Evolutionary conservation across 306 rosid genomes (phyloP).

Genomic region (Spatholobus suberectus): DNA sequence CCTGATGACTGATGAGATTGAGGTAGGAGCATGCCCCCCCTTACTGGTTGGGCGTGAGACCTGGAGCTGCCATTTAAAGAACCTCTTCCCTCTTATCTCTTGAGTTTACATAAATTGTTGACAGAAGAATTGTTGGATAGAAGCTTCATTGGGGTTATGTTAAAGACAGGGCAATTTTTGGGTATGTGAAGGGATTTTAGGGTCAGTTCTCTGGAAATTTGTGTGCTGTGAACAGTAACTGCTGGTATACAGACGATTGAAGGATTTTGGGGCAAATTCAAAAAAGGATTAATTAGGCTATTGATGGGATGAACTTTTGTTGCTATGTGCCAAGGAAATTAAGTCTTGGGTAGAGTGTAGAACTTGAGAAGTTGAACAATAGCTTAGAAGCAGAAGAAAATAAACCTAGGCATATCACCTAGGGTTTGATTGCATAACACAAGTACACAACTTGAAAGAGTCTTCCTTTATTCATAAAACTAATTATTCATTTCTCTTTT

Average conservation of each 20-base stretch:
- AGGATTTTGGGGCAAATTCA: constrained; percentile 11
- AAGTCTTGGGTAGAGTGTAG: neutral
- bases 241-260: neutral
- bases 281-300: neutral
- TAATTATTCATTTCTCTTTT: neutral
- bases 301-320: constrained; percentile 1
- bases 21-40: neutral
- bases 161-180: constrained; percentile 16
- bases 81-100: neutral
- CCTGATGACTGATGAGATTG: constrained; percentile 8
- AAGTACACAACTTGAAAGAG: neutral
- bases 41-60: neutral
- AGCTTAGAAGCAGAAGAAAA: neutral
- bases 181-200: constrained; percentile 20
- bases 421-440: constrained; percentile 23
- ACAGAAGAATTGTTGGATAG: neutral
- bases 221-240: neutral
- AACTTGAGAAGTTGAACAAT: constrained; percentile 14
- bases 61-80: neutral
- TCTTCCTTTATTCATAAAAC: neutral
- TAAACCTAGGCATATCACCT: neutral
- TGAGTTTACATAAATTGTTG: neutral
- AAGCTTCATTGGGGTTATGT: constrained; percentile 2
- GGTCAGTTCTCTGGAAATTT: constrained; percentile 12
- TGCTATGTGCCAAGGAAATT: neutral